Evolutionary conservation across 2,329 filamentous ascomycete species (phyloP).

Genomic region (Arachnomyces sp.): DNA sequence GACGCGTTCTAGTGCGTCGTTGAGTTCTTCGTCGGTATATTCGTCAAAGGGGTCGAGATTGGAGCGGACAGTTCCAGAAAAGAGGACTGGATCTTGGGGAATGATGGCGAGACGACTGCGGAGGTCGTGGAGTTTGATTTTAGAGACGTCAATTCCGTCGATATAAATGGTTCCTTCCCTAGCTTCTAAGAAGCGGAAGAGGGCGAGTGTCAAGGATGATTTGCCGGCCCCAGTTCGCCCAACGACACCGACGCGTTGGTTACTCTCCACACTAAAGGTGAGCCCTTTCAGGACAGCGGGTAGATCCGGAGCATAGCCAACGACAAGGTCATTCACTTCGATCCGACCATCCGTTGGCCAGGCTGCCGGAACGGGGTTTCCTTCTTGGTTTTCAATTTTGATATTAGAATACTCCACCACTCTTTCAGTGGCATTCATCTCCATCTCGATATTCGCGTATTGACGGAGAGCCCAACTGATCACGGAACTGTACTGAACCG

Average conservation of each 20-base stretch:
- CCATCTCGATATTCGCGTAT: slow-evolving; percentile 63
- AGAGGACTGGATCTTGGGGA: slow-evolving; percentile 73
- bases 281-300: slow-evolving; percentile 63
- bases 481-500: slow-evolving; percentile 57
- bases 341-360: slow-evolving; percentile 70
- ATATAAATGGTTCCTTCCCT: slow-evolving; percentile 58
- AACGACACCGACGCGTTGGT: slow-evolving; percentile 66
- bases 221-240: slow-evolving; percentile 73
- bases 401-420: slow-evolving; percentile 67
- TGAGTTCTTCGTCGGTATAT: slow-evolving; percentile 59
- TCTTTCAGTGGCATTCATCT: slow-evolving; percentile 71
- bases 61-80: slow-evolving; percentile 66
- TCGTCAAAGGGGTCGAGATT: slow-evolving; percentile 72
- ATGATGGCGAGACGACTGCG: slow-evolving; percentile 72
- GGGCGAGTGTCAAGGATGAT: slow-evolving; percentile 63
- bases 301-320: slow-evolving; percentile 62
- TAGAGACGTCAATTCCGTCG: slow-evolving; percentile 67
- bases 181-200: slow-evolving; percentile 70
- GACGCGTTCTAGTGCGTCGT: slow-evolving; percentile 60
- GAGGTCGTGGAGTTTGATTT: slow-evolving; percentile 60
- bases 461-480: slow-evolving; percentile 60
- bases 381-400: slow-evolving; percentile 57
- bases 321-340: slow-evolving; percentile 64
- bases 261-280: slow-evolving; percentile 56
- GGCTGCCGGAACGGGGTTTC: slow-evolving; percentile 53